Evolutionary conservation across 1,284 basidiomycete genomes (phyloP), one percentile per base, ranked within the genome.

Genomic region (Irpex lacteus): DNA sequence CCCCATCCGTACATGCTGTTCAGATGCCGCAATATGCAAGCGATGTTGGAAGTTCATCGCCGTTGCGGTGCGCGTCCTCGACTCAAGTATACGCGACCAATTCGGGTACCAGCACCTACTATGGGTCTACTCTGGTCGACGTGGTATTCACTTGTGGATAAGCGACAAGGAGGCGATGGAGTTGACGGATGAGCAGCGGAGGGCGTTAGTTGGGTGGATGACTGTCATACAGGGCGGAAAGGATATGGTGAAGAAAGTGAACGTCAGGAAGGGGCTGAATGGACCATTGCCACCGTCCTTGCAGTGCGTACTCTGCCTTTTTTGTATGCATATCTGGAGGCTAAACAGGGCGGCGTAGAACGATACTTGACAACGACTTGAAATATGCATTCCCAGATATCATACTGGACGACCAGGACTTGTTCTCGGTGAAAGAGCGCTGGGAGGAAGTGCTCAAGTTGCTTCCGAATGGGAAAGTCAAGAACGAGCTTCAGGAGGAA

Each of bases 81-180:
- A 98, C 75, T 75, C 80, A 15, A 82, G 87, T 2, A 83, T 99
- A 60, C 85, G 94, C 49, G 87, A 94, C 13, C 92, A 96, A 67
- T 98, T 96, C 74, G 96, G 95, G 1, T 92, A 88, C 72, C 75
- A 81, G 59, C 83, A 88, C 72, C 82, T 99, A 34, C 81, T 99
- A 13, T 99, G 98, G 98, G 96, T 99, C 26, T 99, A 98, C 77
- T 99, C 98, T 13, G 97, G 97, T 67, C 91, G 97, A 54, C 92
- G 97, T 78, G 97, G 98, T 70, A 99, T 99, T 71, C 97, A 99
- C 81, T 86, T 96, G 74, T 99, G 97, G 97, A 89, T 99, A 66
- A 96, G 94, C 5, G 97, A 99, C 76, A 81, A 84, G 59, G 87
- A 91, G 63, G 98, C 98, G 0, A 84, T 98, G 80, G 88, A 86